Evolutionary conservation across 1,284 basidiomycete species (phyloP), one percentile per base, ranked within the genome.

Genomic region (Malassezia nana): DNA sequence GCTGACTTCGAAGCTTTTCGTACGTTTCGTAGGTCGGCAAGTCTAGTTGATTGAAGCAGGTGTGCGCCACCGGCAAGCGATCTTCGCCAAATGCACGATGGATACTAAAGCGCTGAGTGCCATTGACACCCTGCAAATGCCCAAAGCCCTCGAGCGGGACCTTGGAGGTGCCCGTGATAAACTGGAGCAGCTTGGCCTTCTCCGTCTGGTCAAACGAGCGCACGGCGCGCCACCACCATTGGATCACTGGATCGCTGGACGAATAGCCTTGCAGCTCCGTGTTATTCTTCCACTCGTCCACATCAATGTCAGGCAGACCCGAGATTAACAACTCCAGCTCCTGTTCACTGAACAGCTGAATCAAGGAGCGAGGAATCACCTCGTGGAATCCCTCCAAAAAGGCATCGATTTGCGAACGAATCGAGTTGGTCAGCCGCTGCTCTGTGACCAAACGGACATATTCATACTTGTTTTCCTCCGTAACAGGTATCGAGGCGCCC

Each of bases 171-270:
- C 77, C 90, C 1, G 94, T 95, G 30, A 91, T 91, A 76, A 99
- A 99, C 78, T 94, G 94, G 3, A 78, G 58, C 4, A 78, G 64
- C 74, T 95, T 92, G 16, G 91, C 90, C 55, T 90, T 81, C 76
- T 98, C 90, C 66, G 95, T 91, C 47, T 92, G 87, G 65, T 89
- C 91, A 78, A 96, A 96, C 12, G 88, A 91, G 74, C 96, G 90
- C 46, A 98, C 82, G 2, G 92, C 91, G 63, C 94, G 83, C 94
- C 94, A 99, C 85, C 90, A 96, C 91, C 92, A 98, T 29, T 89
- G 84, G 57, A 98, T 87, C 67, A 92, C 89, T 2, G 91, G 87
- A 75, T 98, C 92, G 12, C 74, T 74, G n/a, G 73, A 55, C 30
- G 26, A 62, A 73, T 87, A 88, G 41, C 88, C 87, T 62, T 85